These are phyloP conservation scores for Pyrus hybrid DNA, from an alignment of 331 rosid genomes.

Conservation along the genomic window DNA sequence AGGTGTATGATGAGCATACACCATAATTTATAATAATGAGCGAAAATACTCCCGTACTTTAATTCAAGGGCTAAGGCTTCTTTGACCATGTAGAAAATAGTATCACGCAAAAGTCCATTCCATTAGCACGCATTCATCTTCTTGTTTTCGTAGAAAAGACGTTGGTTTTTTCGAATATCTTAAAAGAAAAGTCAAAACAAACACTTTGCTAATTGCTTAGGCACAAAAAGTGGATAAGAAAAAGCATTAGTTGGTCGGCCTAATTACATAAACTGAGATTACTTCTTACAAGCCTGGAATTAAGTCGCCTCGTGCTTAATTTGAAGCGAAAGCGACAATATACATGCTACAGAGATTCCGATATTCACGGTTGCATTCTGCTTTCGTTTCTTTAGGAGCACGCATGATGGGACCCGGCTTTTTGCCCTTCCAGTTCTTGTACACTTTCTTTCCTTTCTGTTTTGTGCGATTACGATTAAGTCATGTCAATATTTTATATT, in stretches of 20 bases:
- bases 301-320: background rate
- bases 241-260: background rate
- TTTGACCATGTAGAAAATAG: background rate
- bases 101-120: background rate
- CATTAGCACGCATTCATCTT: background rate
- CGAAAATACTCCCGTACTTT: no score
- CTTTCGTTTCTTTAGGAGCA: no score
- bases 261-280: background rate
- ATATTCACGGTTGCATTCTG: no score
- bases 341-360: background rate
- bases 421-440: no score
- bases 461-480: no score
- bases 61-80: background rate
- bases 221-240: background rate
- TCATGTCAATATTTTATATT: no score
- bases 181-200: no score
- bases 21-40: fast-evolving
- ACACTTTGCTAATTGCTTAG: no score
- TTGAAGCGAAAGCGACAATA: background rate
- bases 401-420: no score
- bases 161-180: no score
- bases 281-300: background rate
- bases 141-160: background rate
- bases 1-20: no score
- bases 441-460: no score